These are phyloP conservation scores for Diaporthe ilicicola DNA, from an alignment of 2,329 filamentous ascomycete genomes.

Conservation along the genomic window DNA sequence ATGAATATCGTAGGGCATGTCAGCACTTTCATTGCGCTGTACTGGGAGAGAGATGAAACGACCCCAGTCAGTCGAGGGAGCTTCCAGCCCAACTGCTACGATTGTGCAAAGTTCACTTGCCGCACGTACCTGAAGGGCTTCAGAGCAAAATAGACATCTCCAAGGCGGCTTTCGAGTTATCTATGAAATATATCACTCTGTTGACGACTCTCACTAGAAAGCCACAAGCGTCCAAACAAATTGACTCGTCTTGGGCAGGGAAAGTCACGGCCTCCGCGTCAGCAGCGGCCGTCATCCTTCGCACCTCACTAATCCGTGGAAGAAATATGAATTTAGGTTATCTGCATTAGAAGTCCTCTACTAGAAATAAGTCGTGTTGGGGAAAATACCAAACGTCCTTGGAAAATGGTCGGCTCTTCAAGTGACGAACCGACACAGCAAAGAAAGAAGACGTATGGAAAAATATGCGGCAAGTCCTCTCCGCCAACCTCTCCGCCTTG, in stretches of 20 bases:
- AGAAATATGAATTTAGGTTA: conserved; percentile 56
- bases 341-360: conserved; percentile 72
- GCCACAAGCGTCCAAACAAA: background rate
- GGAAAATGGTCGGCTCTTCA: conserved; percentile 30
- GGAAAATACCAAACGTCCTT: conserved; percentile 46
- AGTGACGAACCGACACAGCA: conserved; percentile 34
- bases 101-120: background rate
- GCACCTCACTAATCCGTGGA: conserved; percentile 2
- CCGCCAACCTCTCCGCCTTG: conserved; percentile 26
- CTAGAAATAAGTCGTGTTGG: conserved; percentile 52
- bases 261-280: background rate
- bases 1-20: background rate
- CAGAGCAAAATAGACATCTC: too few relatives aligned
- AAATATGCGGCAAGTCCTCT: conserved; percentile 33
- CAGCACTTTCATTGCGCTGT: too few relatives aligned
- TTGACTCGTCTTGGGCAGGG: background rate
- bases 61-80: background rate
- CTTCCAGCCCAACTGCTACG: background rate
- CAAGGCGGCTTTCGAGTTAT: background rate
- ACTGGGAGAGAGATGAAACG: too few relatives aligned
- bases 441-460: conserved; percentile 40
- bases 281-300: background rate
- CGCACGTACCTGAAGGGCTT: background rate
- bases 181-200: background rate
- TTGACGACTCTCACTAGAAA: background rate